Percentiles rank a stretch among this genome's conserved stretches.
These are phyloP conservation scores for Clathrus columnatus DNA, from an alignment of 768 basidiomycete species.

Conservation along the genomic window DNA sequence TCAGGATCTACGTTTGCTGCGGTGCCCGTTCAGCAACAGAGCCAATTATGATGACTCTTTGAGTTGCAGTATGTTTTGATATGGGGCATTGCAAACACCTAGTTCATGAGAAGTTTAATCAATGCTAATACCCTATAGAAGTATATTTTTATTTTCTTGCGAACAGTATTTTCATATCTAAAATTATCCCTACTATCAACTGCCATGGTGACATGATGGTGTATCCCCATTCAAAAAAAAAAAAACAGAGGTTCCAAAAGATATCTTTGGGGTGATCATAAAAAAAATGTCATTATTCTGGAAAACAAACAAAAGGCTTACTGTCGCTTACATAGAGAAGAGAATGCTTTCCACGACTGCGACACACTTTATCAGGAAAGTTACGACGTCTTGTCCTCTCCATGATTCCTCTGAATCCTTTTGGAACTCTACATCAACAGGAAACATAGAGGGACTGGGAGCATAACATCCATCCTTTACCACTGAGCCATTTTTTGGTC, in stretches of 20 bases:
- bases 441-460: conserved; percentile 13
- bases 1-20: conserved; percentile 19
- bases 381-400: conserved; percentile 9
- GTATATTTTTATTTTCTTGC: conserved; percentile 10
- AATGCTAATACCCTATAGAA: neutral
- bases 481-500: conserved; percentile 7
- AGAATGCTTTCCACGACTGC: conserved; percentile 12
- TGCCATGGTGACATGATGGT: too few species aligned
- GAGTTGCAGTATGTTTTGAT: conserved; percentile 10
- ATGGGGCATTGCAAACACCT: conserved; percentile 20
- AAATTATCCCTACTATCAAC: conserved; percentile 17
- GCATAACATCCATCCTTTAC: conserved; percentile 11
- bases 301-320: too few species aligned
- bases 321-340: conserved; percentile 17
- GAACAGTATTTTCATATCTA: conserved; percentile 18
- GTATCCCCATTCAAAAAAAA: conserved; percentile 14
- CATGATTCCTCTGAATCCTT: conserved; percentile 11
- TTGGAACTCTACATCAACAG: neutral
- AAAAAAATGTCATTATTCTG: neutral
- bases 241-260: conserved; percentile 18
- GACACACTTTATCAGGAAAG: conserved; percentile 14
- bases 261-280: conserved; percentile 12
- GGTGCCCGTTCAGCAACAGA: conserved; percentile 19
- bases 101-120: neutral
- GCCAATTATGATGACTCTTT: conserved; percentile 14